Base-by-base conservation (phyloP, 2,329 filamentous ascomycete genomes). In the Furcasterigmium sp. region DNA sequence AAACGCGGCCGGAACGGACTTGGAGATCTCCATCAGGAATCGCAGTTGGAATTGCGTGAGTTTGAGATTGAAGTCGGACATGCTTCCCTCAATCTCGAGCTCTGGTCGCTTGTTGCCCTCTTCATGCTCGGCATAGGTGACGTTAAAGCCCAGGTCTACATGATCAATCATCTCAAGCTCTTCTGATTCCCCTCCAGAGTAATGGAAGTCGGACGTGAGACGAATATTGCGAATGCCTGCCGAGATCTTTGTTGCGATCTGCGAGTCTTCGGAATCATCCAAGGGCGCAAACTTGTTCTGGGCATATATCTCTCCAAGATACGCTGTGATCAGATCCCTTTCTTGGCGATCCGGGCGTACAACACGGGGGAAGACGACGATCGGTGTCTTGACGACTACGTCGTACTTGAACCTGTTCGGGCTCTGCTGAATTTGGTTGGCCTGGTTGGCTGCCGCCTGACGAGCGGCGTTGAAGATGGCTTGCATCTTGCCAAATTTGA, bases 401-500 rank as follows among this genome's bases (percentile, higher is more conserved):
- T 98, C 93, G 45, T 96, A 96, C 59, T 94, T 91, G 70, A 97
- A 87, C 50, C 88, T 89, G 56, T 84, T 88, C 0, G 87, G 87
- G 57, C 83, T 91, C 57, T 97, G 85, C 57, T 97, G 93, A 6
- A 98, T 80, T 57, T 96, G 91, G 46, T 80, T 95, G 9, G 93
- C 94, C 62, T 96, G 91, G 48, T 87, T 91, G 30, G 93, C 88
- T 3, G 94, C 93, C 30, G 91, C 94, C 64, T 95, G 89, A 26
- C 94, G 82, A 11, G 94, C 93, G 34, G 93, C 91, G 58, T 99
- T 98, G 72, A 95, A 98, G 42, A 98, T 86, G 18, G 93, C 91
- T 64, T 98, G 93, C 93, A 99, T 99, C 66, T 95, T 95, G 47
- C 94, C 93, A 61, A 99, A 99, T 57, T 98, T 98, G 61, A 99